Evolutionary conservation across 331 rosid genomes (phyloP).

Genomic region (Cydonia oblonga): DNA sequence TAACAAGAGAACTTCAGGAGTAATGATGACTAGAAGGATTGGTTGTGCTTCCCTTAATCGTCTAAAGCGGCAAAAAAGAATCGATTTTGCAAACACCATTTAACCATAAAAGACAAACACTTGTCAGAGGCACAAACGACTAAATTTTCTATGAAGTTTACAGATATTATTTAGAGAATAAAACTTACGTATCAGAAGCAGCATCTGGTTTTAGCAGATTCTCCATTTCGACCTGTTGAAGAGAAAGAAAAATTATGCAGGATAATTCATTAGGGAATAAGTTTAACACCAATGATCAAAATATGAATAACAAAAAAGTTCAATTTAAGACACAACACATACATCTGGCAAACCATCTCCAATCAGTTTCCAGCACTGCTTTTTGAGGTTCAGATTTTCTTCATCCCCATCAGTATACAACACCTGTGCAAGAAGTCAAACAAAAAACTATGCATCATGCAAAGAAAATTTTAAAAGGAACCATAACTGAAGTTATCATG

Average conservation of each 20-base stretch:
- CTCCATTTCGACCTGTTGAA: slow-evolving; percentile 29
- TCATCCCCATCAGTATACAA: slow-evolving; percentile 49
- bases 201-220: slow-evolving; percentile 27
- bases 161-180: background rate
- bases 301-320: background rate
- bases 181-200: slow-evolving; percentile 44
- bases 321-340: background rate
- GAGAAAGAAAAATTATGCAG: background rate
- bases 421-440: slow-evolving; percentile 28
- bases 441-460: background rate
- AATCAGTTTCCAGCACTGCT: slow-evolving; percentile 40
- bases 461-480: background rate
- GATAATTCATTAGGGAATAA: background rate
- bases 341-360: slow-evolving; percentile 20
- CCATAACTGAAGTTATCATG: no score
- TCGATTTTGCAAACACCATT: background rate
- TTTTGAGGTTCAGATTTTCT: slow-evolving; percentile 49
- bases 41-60: background rate
- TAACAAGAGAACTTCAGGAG: background rate
- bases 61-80: background rate
- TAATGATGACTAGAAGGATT: background rate
- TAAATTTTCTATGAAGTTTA: background rate
- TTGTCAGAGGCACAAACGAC: background rate
- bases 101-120: background rate
- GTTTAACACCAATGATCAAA: background rate